Percentiles rank a stretch among this genome's conserved stretches.
phyloP scores from a whole-genome alignment of 108 stramenopile species.

The Discostella pseudostelligera region DNA sequence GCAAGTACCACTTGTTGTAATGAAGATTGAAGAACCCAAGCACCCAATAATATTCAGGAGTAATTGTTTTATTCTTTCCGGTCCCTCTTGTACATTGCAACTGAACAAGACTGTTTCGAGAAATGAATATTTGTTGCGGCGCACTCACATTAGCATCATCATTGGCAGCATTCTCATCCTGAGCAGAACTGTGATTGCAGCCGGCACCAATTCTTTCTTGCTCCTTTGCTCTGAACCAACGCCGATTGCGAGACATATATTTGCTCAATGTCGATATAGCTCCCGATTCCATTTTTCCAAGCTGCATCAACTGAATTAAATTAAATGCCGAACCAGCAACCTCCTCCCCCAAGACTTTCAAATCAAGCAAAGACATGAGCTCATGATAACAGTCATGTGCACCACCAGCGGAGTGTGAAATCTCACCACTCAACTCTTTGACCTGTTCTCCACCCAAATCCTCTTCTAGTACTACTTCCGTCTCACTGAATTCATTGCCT shows the following conservation, averaged over 20 bases:
- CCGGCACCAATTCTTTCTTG: not conserved
- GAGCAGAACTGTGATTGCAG: too few relatives aligned
- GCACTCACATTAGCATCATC: not conserved
- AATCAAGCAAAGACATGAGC: constrained; percentile 6
- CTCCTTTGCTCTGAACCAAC: too few relatives aligned
- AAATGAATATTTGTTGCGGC: not conserved
- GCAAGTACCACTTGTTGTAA: constrained; percentile 33
- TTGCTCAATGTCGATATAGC: constrained; percentile 10
- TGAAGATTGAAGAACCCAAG: constrained; percentile 21
- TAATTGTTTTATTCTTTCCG: not conserved
- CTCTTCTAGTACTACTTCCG: too few relatives aligned
- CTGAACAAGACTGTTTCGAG: constrained; percentile 14
- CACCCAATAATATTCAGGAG: constrained; percentile 23
- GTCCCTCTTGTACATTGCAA: constrained; percentile 3
- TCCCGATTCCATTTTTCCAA: constrained; percentile 10
- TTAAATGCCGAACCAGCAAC: constrained; percentile 3
- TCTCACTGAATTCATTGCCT: too few relatives aligned
- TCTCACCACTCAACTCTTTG: too few relatives aligned
- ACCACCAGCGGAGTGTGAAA: too few relatives aligned
- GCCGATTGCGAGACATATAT: not conserved
- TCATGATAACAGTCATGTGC: not conserved
- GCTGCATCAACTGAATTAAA: constrained; percentile 18
- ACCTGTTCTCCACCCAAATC: too few relatives aligned
- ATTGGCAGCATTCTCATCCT: not conserved
- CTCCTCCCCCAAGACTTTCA: not conserved